These are phyloP conservation scores for Penicillium concentricum DNA, from an alignment of 2,329 filamentous ascomycete genomes.

Conservation along the genomic window DNA sequence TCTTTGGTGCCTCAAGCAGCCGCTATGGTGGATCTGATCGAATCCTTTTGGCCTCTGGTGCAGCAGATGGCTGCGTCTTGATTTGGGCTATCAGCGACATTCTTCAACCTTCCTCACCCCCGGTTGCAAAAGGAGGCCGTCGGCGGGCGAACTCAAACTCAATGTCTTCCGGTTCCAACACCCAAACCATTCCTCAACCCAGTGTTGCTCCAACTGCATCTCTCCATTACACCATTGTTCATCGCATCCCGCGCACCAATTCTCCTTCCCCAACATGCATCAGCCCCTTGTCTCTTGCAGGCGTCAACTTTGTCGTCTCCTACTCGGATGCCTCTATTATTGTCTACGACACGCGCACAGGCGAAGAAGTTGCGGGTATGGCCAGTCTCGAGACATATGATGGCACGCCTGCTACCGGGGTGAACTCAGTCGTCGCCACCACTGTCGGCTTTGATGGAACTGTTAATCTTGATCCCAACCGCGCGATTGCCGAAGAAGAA, in stretches of 20 bases:
- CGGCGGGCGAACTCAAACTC: slow-evolving; percentile 90
- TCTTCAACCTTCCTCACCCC: slow-evolving; percentile 78
- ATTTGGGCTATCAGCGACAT: slow-evolving; percentile 94
- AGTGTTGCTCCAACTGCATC: slow-evolving; percentile 80
- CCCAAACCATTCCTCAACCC: slow-evolving; percentile 85
- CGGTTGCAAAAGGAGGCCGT: slow-evolving; percentile 68
- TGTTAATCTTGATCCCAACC: slow-evolving; percentile 60
- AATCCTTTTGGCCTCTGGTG: slow-evolving; percentile 85
- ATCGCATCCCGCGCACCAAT: slow-evolving; percentile 73
- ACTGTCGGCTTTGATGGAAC: slow-evolving; percentile 73
- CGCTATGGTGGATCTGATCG: slow-evolving; percentile 79
- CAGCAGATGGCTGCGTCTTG: slow-evolving; percentile 85
- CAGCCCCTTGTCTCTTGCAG: slow-evolving; percentile 76
- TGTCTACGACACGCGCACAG: slow-evolving; percentile 87
- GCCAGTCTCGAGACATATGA: slow-evolving; percentile 93
- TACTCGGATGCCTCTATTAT: slow-evolving; percentile 88
- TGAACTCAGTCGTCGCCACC: slow-evolving; percentile 88
- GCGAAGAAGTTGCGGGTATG: slow-evolving; percentile 90
- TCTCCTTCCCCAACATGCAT: slow-evolving; percentile 83
- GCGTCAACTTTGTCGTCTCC: slow-evolving; percentile 88
- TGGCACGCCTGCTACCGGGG: slow-evolving; percentile 74
- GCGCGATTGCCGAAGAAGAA: slow-evolving; percentile 68
- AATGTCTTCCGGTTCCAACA: slow-evolving; percentile 90
- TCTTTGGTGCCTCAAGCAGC: slow-evolving; percentile 72
- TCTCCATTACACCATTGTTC: slow-evolving; percentile 84